These are phyloP conservation scores for Russula griseocarnosa DNA, from an alignment of 768 basidiomycete species.

Conservation along the genomic window DNA sequence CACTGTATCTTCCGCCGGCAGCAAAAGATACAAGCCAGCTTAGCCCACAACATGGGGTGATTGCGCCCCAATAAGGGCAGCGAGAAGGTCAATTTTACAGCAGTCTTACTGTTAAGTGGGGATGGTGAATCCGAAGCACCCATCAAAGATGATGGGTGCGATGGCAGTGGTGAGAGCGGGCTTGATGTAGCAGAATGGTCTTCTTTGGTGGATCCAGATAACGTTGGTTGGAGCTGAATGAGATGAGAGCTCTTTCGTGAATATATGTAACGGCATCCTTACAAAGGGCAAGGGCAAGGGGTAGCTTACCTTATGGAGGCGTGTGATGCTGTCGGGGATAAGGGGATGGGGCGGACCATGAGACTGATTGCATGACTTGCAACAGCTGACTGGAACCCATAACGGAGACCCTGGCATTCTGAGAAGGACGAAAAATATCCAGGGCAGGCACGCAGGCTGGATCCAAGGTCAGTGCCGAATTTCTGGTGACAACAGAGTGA, in stretches of 20 bases:
- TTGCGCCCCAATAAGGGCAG: conserved; percentile 23
- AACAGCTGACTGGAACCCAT: conserved; percentile 95
- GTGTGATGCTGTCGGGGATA: too few relatives aligned
- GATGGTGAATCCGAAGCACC: conserved; percentile 11
- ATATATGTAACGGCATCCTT: not conserved
- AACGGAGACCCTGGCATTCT: conserved; percentile 91
- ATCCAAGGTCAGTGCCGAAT: not conserved
- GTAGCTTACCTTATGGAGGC: conserved; percentile 21
- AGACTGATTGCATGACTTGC: conserved; percentile 88
- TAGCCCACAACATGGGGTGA: conserved; percentile 23
- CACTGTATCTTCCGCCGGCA: conserved; percentile 27
- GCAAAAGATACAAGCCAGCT: conserved; percentile 24
- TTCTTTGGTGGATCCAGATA: conserved; percentile 10
- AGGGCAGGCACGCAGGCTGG: not conserved
- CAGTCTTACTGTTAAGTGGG: not conserved
- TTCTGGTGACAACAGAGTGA: conserved; percentile 14
- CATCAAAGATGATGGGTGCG: conserved; percentile 22
- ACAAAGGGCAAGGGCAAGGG: not conserved
- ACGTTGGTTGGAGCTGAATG: conserved; percentile 18
- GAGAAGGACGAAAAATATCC: not conserved
- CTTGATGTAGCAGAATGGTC: conserved; percentile 19
- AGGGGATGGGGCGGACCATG: conserved; percentile 50
- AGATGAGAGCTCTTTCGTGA: conserved; percentile 8
- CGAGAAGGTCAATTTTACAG: conserved; percentile 14
- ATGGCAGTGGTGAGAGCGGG: conserved; percentile 21